Percentiles rank a stretch among this genome's conserved stretches.
Evolutionary conservation across 345 rosid genomes (phyloP).

Genomic region (Draba incana): DNA sequence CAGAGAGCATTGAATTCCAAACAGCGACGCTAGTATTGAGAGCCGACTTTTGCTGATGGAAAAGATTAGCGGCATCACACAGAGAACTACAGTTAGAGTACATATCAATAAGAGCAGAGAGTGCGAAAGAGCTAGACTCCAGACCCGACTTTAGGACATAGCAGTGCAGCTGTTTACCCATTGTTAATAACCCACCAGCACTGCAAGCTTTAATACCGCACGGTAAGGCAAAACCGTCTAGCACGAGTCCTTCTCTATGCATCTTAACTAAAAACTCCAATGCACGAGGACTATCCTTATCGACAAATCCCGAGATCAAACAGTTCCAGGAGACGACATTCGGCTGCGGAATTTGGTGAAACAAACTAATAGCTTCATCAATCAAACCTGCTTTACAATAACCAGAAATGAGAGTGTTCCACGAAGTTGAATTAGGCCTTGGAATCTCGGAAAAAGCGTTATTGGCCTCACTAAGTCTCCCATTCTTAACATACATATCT

Average conservation of each 20-base stretch:
- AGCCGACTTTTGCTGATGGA: conserved; percentile 33
- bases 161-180: conserved; percentile 64
- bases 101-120: conserved; percentile 73
- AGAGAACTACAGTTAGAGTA: conserved; percentile 59
- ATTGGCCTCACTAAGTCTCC: conserved; percentile 58
- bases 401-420: conserved; percentile 79
- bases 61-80: conserved; percentile 48
- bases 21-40: conserved; percentile 45
- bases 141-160: conserved; percentile 60
- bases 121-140: conserved; percentile 51
- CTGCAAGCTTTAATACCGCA: conserved; percentile 65
- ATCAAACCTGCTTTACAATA: conserved; percentile 61
- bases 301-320: conserved; percentile 67
- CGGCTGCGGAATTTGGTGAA: conserved; percentile 51
- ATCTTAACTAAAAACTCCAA: conserved; percentile 56
- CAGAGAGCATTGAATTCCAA: conserved; percentile 72
- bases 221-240: conserved; percentile 70
- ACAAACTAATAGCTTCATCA: conserved; percentile 62
- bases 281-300: conserved; percentile 51
- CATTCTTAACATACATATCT: conserved; percentile 78
- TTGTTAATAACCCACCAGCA: conserved; percentile 44
- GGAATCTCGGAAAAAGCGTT: conserved; percentile 47
- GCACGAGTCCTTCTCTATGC: conserved; percentile 61
- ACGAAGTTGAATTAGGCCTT: conserved; percentile 52
- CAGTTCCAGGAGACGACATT: conserved; percentile 72